Base-by-base conservation (phyloP, 352 stramenopile genomes). In the Phytophthora pini region DNA sequence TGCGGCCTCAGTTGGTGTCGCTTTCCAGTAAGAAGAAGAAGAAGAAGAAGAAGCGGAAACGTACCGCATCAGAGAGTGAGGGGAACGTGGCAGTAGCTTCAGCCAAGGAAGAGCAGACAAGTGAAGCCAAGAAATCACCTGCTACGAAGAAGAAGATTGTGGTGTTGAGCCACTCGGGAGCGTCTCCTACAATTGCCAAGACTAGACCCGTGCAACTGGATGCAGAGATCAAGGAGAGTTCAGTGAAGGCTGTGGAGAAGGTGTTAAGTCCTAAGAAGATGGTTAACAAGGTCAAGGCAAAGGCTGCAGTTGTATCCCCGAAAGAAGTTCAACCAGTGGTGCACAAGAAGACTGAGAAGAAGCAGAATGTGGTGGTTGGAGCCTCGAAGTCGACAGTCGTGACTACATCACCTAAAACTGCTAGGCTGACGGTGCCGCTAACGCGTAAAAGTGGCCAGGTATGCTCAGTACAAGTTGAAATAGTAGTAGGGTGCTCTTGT, bases 11-110 rank as follows among this genome's bases (percentile, higher is more conserved):
- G 13, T 45, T 72, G 9, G 56, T 76, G 53, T 65, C 65, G 43
- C 26, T 76, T 10, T 67, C 52, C 24, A 36, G 54, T 15, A 56
- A 56, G n/a, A 76, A 70, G 64, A 77, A 74, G 17, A 20, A 74
- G 17, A 20, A 17, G 17, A 17, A 17, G 17, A 77, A 70, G 36
- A 72, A 56, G 31, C 64, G 65, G 12, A 47, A 47, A 2, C 41
- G 22, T 49, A n/a, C 26, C 29, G 27, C 49, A 13, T n/a, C 24
- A 9, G 41, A 56, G 17, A 61, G 12, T 40, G 29, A 9, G 12
- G 40, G 24, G 10, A n/a, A 13, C 5, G 15, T 36, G n/a, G 41
- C 12, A 7, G 15, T 11, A 12, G n/a, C 39, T 5, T 34, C 24
- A 17, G 6, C 38, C 12, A 68, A 56, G 24, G 20, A 36, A 48